Evolutionary conservation across 1,139 yeast species (phyloP).

Genomic region (Wickerhamomyces sp.): DNA sequence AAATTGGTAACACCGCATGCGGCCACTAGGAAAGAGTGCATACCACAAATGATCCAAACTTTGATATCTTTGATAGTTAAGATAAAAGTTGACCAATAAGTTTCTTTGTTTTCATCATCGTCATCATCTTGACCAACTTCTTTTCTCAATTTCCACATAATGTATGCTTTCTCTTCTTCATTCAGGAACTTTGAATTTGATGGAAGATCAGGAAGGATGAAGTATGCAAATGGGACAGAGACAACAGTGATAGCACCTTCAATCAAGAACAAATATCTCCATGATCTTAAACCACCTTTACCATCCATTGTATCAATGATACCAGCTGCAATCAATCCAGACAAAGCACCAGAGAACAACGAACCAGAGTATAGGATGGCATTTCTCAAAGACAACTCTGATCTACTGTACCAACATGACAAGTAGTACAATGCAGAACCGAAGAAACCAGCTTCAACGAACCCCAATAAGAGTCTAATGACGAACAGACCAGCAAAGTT

Average conservation of each 20-base stretch:
- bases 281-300: slow-evolving; percentile 28
- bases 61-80: slow-evolving; percentile 40
- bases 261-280: slow-evolving; percentile 35
- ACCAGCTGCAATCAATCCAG: slow-evolving; percentile 38
- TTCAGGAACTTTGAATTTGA: slow-evolving; percentile 35
- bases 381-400: slow-evolving; percentile 33
- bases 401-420: slow-evolving; percentile 30
- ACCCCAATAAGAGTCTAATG: slow-evolving; percentile 39
- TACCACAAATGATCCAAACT: slow-evolving; percentile 42
- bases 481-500: slow-evolving; percentile 37
- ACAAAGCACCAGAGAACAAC: slow-evolving; percentile 31
- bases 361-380: slow-evolving; percentile 31
- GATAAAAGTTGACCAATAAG: slow-evolving; percentile 34
- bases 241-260: slow-evolving; percentile 33
- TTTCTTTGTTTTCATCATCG: slow-evolving; percentile 35
- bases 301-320: slow-evolving; percentile 30
- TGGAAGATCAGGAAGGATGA: slow-evolving; percentile 39
- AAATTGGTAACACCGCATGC: slow-evolving; percentile 56
- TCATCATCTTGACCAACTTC: slow-evolving; percentile 51
- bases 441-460: slow-evolving; percentile 50
- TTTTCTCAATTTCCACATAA: slow-evolving; percentile 45
- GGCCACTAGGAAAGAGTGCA: slow-evolving; percentile 46
- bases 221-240: slow-evolving; percentile 27
- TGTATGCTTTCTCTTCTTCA: slow-evolving; percentile 32
- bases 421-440: slow-evolving; percentile 31